phyloP scores from a whole-genome alignment of 2,329 filamentous ascomycete species.

The Rosellinia necatrix region DNA sequence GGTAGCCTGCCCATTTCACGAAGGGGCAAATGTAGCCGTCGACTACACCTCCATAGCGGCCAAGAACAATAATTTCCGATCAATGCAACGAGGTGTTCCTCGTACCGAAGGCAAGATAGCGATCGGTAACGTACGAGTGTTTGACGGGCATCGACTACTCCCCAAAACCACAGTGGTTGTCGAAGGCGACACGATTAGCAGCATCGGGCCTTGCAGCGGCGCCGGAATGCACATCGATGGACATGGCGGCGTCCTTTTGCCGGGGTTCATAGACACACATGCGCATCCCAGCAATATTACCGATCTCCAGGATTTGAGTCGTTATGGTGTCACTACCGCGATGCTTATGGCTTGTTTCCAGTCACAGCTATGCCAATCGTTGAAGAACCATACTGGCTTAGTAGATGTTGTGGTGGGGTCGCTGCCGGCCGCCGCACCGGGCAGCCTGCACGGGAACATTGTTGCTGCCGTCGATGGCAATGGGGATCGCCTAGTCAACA shows the following conservation, averaged over 20 bases:
- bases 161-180: slow-evolving; percentile 14
- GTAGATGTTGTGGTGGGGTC: slow-evolving; percentile 19
- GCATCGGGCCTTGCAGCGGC: neutral
- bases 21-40: neutral
- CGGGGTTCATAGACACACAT: slow-evolving; percentile 22
- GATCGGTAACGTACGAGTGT: slow-evolving; percentile 19
- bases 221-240: slow-evolving; percentile 7
- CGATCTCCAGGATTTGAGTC: slow-evolving; percentile 18
- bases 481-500: slow-evolving; percentile 12
- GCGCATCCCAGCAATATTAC: slow-evolving; percentile 16
- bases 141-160: slow-evolving; percentile 16
- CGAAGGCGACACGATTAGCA: neutral
- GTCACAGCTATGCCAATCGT: slow-evolving; percentile 9
- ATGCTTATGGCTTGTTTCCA: slow-evolving; percentile 22
- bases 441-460: slow-evolving; percentile 16
- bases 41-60: neutral
- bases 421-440: slow-evolving; percentile 15
- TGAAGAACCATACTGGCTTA: slow-evolving; percentile 15
- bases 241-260: slow-evolving; percentile 14
- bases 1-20: slow-evolving; percentile 9
- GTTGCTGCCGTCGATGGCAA: slow-evolving; percentile 12
- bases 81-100: neutral
- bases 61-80: slow-evolving; percentile 11
- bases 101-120: neutral
- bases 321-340: slow-evolving; percentile 21